Base-by-base conservation (phyloP, 1,284 basidiomycete genomes). In the Sphaerobolus stellatus region DNA sequence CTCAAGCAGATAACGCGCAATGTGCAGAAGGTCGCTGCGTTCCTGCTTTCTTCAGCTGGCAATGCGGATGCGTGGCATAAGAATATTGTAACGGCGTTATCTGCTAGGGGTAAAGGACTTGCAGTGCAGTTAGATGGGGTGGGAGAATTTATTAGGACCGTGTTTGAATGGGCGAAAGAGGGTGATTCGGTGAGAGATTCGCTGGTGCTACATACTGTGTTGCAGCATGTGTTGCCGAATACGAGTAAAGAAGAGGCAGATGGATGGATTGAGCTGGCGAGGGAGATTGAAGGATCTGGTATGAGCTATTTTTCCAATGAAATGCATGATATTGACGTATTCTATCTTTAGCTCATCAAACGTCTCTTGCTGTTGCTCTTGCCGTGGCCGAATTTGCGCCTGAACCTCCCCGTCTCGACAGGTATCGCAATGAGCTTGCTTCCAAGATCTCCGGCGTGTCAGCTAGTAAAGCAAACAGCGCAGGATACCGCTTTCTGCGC, bases 361-460 rank as follows among this genome's bases (percentile, higher is more conserved):
- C 85, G 0, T 75, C 85, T 0, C 75, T 90, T 52, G 81, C 85
- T 0, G 80, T 95, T 54, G 69, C 89, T 5, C 71, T 76, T 8
- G 80, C 86, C 2, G 72, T 94, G 49, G 81, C 85, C 22, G 71
- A 75, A 22, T 77, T 80, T 36, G 81, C 86, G 1, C 75, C 84
- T 0, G 90, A 92, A 59, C 83, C 87, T 2, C 81, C 82, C 2
- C 79, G 82, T 7, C 80, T 98, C 40, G 88, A 90, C 57, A 80
- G 90, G 8, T 92, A 91, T 62, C 83, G 95, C 30, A 98, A 97
- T 68, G 92, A 97, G 65, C 77, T 95, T 6, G 95, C 94, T 0
- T 89, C 91, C 22, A 79, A 79, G 18, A 70, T 96, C 2, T 74
- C 91, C 0, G 90, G 89, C 16, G 76, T 97, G 9, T 78, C 79